These are phyloP conservation scores for Nothophoma quercina DNA, from an alignment of 2,329 filamentous ascomycete genomes.

Conservation along the genomic window DNA sequence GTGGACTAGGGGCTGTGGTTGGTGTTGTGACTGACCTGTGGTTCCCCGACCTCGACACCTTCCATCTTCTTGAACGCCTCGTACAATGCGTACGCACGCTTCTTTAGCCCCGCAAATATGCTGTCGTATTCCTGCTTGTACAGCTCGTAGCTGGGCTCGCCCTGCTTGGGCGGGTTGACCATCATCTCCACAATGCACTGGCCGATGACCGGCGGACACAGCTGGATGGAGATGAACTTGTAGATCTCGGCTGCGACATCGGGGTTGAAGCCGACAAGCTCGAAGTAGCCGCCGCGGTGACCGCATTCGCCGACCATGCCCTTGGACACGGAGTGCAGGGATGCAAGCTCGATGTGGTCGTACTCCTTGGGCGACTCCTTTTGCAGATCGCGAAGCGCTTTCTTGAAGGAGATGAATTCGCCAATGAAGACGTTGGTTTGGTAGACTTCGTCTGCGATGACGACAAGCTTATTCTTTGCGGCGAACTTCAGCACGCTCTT, in stretches of 20 bases:
- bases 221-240: constrained; percentile 97
- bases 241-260: constrained; percentile 93
- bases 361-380: constrained; percentile 72
- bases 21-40: constrained; percentile 67
- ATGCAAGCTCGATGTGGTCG: constrained; percentile 86
- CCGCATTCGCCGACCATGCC: constrained; percentile 99
- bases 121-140: constrained; percentile 85
- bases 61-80: constrained; percentile 94
- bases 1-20: too few relatives aligned
- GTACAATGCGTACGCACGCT: constrained; percentile 85
- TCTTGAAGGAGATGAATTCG: constrained; percentile 95
- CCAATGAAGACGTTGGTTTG: constrained; percentile 98
- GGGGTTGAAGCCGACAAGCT: constrained; percentile 87
- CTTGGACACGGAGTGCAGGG: constrained; percentile 93
- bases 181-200: constrained; percentile 97
- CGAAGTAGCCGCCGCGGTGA: constrained; percentile 96
- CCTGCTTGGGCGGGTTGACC: constrained; percentile 90
- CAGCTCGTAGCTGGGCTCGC: constrained; percentile 82
- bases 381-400: constrained; percentile 82
- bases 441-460: constrained; percentile 97
- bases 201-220: constrained; percentile 93
- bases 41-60: constrained; percentile 87
- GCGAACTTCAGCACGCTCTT: constrained; percentile 87
- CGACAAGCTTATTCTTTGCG: constrained; percentile 81
- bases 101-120: constrained; percentile 79